Base-by-base conservation (phyloP, 1,284 basidiomycete genomes). In the Blastosporella zonata region DNA sequence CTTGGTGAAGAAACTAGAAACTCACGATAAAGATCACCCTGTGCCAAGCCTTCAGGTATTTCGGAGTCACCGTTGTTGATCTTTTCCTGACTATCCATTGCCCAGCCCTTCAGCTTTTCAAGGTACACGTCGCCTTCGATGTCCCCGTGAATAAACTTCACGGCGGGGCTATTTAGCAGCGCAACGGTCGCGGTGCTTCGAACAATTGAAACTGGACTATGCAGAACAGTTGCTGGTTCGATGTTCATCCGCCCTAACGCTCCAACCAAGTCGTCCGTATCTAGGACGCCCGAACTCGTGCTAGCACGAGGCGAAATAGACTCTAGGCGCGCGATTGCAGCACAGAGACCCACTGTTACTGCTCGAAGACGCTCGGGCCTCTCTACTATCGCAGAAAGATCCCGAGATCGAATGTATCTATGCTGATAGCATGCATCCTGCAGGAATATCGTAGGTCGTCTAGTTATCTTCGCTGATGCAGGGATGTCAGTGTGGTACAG, bases 361-460 rank as follows among this genome's bases (percentile, higher is more conserved):
- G 93, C 92, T 38, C 84, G 78, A 12, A 97, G 69, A n/a, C 93
- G 81, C 65, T 95, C 89, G 0, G 93, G 93, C n/a, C 90, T 78
- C 63, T 97, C 93, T 17, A 93, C 82, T 50, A 95, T 84, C 46
- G 75, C 72, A 0, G 86, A 89, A 1, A 75, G 74, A 59, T 91
- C 84, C 47, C 78, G 70, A 10, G 84, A 82, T 13, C 92, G 84
- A 50, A 93, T 90, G 62, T 83, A 95, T 43, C 75, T 78, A 65
- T 97, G 93, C 46, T 78, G 69, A 8, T 82, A 70, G 61, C 87
- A 90, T 8, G 78, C 75, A 53, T 86, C 80, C 64, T 90, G 87
- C 10, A 90, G 62, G 49, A 74, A 76, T 28, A 74, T 61, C 0
- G 55, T 37, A 27, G 50, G 20, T 34, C 34, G 41, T 42, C 33